phyloP scores from a whole-genome alignment of 2,329 filamentous ascomycete genomes.

The Monilinia fructigena region DNA sequence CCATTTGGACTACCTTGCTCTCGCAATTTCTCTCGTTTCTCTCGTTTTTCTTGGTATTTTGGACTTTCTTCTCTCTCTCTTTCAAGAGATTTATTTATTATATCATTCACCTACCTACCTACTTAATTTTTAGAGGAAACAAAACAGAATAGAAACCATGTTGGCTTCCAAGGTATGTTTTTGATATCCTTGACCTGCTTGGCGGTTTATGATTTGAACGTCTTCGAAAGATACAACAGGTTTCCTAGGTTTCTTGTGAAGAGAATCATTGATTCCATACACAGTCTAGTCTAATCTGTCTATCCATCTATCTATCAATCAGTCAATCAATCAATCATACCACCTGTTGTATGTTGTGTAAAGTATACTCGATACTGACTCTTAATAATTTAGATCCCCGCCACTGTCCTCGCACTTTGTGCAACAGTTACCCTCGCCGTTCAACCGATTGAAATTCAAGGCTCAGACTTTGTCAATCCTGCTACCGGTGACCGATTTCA shows the following conservation, averaged over 20 bases:
- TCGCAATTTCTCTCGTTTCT: slow-evolving; percentile 1
- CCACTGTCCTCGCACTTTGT: slow-evolving; percentile 35
- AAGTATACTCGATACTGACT: slow-evolving; percentile 2
- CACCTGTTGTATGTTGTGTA: neutral
- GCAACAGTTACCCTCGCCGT: slow-evolving; percentile 53
- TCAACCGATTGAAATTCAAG: slow-evolving; percentile 55
- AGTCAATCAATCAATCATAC: too few relatives aligned
- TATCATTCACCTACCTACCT: neutral
- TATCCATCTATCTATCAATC: too few relatives aligned
- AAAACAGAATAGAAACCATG: slow-evolving; percentile 6
- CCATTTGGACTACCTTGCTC: neutral
- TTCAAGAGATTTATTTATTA: neutral
- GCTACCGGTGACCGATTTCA: slow-evolving; percentile 60
- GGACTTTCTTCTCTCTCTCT: neutral
- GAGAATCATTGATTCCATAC: neutral
- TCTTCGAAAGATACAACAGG: neutral
- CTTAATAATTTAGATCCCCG: slow-evolving; percentile 22
- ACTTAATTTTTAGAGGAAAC: neutral
- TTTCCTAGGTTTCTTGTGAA: neutral
- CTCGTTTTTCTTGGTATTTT: neutral
- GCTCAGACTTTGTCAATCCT: slow-evolving; percentile 60
- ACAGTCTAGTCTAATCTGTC: neutral
- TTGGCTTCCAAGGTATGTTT: slow-evolving; percentile 12
- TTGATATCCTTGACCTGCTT: neutral
- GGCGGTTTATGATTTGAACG: neutral